Evolutionary conservation across 441 rosid species (phyloP).

Genomic region (Bocquillonia castaneifolia): DNA sequence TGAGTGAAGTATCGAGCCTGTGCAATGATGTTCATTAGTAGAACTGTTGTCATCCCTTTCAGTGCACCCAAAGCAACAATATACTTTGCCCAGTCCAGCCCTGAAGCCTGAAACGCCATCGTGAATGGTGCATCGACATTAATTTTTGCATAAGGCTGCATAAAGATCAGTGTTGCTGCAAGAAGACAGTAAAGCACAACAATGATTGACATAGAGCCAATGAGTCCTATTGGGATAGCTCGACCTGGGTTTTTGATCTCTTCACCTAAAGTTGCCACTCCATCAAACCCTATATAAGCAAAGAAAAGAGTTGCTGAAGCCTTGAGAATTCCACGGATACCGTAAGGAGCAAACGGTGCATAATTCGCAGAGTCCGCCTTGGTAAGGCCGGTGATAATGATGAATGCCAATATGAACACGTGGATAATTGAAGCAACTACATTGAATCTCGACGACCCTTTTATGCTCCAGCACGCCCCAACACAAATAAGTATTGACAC

Average conservation of each 20-base stretch:
- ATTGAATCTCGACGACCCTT: conserved; percentile 69
- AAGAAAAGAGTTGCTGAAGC: conserved; percentile 68
- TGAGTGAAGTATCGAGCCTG: conserved; percentile 29
- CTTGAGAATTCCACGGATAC: conserved; percentile 49
- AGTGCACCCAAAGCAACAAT: conserved; percentile 27
- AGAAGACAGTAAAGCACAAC: conserved; percentile 68
- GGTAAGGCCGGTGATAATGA: conserved; percentile 54
- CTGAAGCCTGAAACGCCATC: conserved; percentile 34
- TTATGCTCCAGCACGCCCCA: conserved; percentile 66
- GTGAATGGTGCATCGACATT: conserved; percentile 64
- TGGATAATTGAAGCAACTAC: conserved; percentile 63
- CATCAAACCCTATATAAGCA: conserved; percentile 73
- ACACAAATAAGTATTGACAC: conserved; percentile 40
- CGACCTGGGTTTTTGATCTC: conserved; percentile 62
- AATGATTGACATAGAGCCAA: conserved; percentile 81
- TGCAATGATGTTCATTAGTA: conserved; percentile 26
- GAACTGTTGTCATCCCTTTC: conserved; percentile 30
- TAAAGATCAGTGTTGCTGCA: conserved; percentile 42
- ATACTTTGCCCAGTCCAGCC: conserved; percentile 30
- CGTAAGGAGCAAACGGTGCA: conserved; percentile 48
- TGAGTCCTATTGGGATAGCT: conserved; percentile 75
- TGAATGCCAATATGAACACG: conserved; percentile 49
- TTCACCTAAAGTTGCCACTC: conserved; percentile 72
- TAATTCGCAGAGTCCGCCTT: conserved; percentile 40
- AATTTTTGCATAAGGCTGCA: conserved; percentile 30